Conservation (phyloP, 1,284 basidiomycete species). For the Tranzscheliella williamsii region DNA sequence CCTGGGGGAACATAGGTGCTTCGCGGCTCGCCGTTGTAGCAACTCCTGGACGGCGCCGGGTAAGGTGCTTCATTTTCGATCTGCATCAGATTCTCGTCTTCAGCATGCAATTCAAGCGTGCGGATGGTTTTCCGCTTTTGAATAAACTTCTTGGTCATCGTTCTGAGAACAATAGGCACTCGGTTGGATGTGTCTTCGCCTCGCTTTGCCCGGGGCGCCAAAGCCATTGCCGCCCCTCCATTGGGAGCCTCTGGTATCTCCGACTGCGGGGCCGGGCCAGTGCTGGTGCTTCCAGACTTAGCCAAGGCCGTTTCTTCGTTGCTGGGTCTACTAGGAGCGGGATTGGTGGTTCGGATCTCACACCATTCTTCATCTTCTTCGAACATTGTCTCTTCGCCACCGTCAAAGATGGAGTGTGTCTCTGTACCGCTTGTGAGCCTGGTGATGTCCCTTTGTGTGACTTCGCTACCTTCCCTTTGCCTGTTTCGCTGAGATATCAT, state of each 20-base stretch:
- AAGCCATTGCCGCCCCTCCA: background rate
- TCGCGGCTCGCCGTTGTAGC: constrained; percentile 14
- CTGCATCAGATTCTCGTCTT: background rate
- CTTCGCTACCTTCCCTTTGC: background rate
- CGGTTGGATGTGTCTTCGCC: background rate
- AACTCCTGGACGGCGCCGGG: too few relatives aligned
- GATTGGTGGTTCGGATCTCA: constrained; percentile 27
- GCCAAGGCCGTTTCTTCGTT: background rate
- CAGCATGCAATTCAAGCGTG: constrained; percentile 42
- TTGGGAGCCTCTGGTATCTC: constrained; percentile 23
- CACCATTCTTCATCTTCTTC: constrained; percentile 43
- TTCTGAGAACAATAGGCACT: constrained; percentile 63
- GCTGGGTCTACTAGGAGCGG: background rate
- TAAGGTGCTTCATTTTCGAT: too few relatives aligned
- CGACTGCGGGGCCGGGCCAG: too few relatives aligned
- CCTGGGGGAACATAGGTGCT: too few relatives aligned
- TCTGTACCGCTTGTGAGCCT: constrained; percentile 25
- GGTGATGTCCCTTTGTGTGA: constrained; percentile 27
- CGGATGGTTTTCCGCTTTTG: constrained; percentile 62
- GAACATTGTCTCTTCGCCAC: constrained; percentile 23
- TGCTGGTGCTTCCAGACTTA: too few relatives aligned
- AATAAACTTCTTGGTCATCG: constrained; percentile 63
- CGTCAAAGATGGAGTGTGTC: constrained; percentile 31
- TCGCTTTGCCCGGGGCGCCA: background rate
- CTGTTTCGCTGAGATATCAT: background rate